Base-by-base conservation (phyloP, 2,329 filamentous ascomycete species). In the Chaetoscypha palmicola region DNA sequence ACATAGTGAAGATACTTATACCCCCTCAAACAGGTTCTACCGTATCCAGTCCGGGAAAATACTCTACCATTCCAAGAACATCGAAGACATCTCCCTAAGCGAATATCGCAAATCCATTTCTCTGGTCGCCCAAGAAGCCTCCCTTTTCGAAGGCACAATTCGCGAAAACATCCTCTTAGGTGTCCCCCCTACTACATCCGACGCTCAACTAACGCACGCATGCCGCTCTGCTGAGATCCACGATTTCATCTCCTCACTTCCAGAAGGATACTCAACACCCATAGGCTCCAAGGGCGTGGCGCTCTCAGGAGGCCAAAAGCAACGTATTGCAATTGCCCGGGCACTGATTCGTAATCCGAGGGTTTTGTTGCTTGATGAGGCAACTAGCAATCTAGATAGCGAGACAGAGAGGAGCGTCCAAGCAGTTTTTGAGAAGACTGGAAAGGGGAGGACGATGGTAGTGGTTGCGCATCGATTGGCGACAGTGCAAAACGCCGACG, bases 221-320 rank as follows among this genome's bases (percentile, higher is more conserved):
- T 50, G 45, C n/a, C 47, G 43, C 14, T 90, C 84, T 70, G 85
- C 91, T 11, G 94, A 95, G 54, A 90, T 90, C 1, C 88, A 95
- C 61, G 88, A 94, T 53, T 96, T 96, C 61, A 82, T 97, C 53
- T 76, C 70, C 7, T 66, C 74, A 11, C 74, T 96, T 1, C 88
- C 90, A 0, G 83, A 95, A 49, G 85, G 85, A 2, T 96, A 95
- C 57, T 76, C 94, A 50, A 96, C 91, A 0, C 81, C 91, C 51
- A 89, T 96, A 11, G 91, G 91, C 39, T 86, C 94, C 63, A 82
- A 89, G 49, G 91, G 90, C 3, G 92, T 94, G 60, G 68, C 94
- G 38, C 72, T 96, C 9, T 94, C 86, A 40, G 91, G 91, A 61
- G 91, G 91, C 14, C 91, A 97, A 65, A 94, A 94, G 64, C 90